These are phyloP conservation scores for Hypoxylon crocopeplum DNA, from an alignment of 495 filamentous ascomycete species.

Conservation along the genomic window DNA sequence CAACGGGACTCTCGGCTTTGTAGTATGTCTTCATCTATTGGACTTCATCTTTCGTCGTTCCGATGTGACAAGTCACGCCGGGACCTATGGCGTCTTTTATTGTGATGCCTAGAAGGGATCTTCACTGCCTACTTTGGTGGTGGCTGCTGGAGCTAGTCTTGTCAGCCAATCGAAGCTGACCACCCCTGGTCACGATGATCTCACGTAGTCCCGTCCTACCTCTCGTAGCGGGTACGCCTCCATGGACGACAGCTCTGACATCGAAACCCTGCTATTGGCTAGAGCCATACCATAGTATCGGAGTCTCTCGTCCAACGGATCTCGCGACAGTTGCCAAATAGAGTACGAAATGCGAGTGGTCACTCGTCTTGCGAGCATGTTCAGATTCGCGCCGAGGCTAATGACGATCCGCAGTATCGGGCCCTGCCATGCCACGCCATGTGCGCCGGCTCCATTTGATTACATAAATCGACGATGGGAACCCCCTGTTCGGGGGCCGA, in stretches of 20 bases:
- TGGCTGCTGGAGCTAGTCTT: not conserved
- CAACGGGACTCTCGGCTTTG: no score
- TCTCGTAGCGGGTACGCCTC: not conserved
- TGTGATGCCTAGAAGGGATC: conserved; percentile 32
- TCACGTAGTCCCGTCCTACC: not conserved
- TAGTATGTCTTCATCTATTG: no score
- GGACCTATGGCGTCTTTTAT: conserved; percentile 4
- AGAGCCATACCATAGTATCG: not conserved
- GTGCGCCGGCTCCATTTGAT: not conserved
- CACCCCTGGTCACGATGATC: conserved; percentile 13
- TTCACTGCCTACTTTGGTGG: conserved; percentile 7
- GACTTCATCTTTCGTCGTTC: no score
- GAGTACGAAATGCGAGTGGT: not conserved
- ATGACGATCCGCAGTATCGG: conserved; percentile 13
- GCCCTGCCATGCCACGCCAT: not conserved
- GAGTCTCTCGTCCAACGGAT: no score
- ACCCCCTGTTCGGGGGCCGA: conserved; percentile 3
- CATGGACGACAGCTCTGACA: not conserved
- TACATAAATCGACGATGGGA: conserved; percentile 5
- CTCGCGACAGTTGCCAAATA: conserved; percentile 15
- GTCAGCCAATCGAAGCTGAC: conserved; percentile 8
- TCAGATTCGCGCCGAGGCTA: no score
- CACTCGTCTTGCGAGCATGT: not conserved
- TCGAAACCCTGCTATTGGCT: conserved; percentile 8
- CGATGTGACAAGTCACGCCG: not conserved